These are phyloP conservation scores for Botryotinia calthae DNA, from an alignment of 2,329 filamentous ascomycete species.

Conservation along the genomic window DNA sequence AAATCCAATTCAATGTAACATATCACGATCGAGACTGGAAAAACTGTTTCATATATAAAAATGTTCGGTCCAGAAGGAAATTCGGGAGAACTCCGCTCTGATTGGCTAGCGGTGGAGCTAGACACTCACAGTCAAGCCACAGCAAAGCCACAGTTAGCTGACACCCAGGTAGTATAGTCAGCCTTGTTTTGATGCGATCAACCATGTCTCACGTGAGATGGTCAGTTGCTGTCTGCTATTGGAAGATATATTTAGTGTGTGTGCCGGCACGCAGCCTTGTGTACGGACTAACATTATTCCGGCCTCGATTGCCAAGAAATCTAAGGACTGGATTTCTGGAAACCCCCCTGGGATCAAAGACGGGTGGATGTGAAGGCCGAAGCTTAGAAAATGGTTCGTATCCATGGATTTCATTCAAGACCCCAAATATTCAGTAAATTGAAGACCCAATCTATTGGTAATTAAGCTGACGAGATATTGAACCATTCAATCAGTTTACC, in stretches of 20 bases:
- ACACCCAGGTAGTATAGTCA: neutral
- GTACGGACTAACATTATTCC: neutral
- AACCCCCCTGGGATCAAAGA: neutral
- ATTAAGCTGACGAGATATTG: neutral
- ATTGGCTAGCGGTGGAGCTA: neutral
- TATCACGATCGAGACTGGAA: neutral
- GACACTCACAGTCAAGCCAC: neutral
- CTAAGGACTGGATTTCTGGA: neutral
- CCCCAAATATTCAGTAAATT: neutral
- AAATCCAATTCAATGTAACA: neutral
- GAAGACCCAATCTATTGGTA: neutral
- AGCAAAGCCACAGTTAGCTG: neutral
- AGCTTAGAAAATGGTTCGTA: neutral
- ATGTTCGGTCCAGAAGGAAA: neutral
- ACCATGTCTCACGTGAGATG: fast-evolving
- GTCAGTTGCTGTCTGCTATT: fast-evolving
- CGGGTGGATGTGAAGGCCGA: neutral
- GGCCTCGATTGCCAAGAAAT: neutral
- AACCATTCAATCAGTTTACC: neutral
- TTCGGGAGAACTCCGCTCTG: neutral
- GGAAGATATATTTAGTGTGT: neutral
- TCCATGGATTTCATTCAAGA: neutral
- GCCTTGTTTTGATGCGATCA: neutral
- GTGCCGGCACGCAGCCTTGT: neutral
- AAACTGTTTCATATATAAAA: neutral